Evolutionary conservation across 2,329 filamentous ascomycete species (phyloP).

Genomic region (Alternaria gansuensis): DNA sequence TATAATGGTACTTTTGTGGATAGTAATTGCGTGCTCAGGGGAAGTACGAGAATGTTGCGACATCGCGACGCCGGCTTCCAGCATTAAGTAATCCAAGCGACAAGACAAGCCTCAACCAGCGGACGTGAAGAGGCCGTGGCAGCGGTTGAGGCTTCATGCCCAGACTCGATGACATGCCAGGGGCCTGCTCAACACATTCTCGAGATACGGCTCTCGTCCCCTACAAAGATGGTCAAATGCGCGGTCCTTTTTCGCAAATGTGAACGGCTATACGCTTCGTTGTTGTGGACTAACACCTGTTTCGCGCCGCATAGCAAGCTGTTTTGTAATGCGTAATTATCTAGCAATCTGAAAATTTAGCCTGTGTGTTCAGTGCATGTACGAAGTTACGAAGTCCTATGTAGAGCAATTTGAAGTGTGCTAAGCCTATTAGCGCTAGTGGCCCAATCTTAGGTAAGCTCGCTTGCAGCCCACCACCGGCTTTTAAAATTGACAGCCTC

Average conservation of each 20-base stretch:
- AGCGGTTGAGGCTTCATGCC: constrained; percentile 17
- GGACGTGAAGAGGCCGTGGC: constrained; percentile 12
- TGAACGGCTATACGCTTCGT: background rate
- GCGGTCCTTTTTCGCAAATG: constrained; percentile 5
- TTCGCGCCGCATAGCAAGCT: too few relatives aligned
- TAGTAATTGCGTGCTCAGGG: constrained; percentile 8
- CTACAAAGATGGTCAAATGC: constrained; percentile 3
- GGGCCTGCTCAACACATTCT: constrained; percentile 8
- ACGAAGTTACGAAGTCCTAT: too few relatives aligned
- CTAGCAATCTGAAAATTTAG: too few relatives aligned
- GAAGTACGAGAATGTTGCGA: background rate
- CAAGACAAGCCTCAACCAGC: constrained; percentile 11
- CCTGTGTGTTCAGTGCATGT: too few relatives aligned
- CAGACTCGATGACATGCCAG: constrained; percentile 7
- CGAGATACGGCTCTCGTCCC: constrained; percentile 9
- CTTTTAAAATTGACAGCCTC: too few relatives aligned
- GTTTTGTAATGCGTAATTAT: too few relatives aligned
- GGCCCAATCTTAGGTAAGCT: too few relatives aligned
- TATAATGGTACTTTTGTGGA: background rate
- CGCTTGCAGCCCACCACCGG: too few relatives aligned
- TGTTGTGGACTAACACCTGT: too few relatives aligned
- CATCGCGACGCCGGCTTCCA: constrained; percentile 1
- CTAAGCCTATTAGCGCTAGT: too few relatives aligned
- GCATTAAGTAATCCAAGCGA: constrained; percentile 3
- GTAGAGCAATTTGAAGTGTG: too few relatives aligned